phyloP scores from a whole-genome alignment of 306 rosid genomes.

The Inga oerstediana region DNA sequence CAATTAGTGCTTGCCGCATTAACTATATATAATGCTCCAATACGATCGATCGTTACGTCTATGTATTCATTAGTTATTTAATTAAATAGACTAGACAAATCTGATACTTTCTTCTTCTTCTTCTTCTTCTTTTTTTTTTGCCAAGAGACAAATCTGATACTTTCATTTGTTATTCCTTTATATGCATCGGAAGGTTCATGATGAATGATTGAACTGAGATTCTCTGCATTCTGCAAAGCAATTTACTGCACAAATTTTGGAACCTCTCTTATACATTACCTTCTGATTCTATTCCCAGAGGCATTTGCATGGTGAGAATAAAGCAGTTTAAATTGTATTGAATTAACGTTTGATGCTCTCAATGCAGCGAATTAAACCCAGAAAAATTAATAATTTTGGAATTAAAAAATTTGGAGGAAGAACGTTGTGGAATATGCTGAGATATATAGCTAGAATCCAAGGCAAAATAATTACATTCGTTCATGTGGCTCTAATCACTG shows the following conservation, averaged over 20 bases:
- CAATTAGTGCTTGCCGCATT: conserved; percentile 59
- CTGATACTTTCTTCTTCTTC: background rate
- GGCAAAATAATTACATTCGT: background rate
- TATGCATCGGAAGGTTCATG: background rate
- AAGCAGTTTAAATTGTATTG: background rate
- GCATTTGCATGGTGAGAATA: background rate
- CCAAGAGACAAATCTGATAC: background rate
- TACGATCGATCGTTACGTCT: conserved; percentile 40
- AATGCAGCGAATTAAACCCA: background rate
- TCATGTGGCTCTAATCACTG: background rate
- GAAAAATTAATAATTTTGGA: background rate
- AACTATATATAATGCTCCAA: conserved; percentile 44
- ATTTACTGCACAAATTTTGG: background rate
- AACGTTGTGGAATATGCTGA: background rate
- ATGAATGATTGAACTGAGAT: background rate
- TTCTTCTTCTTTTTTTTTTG: no score
- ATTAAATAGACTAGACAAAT: background rate
- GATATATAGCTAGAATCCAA: background rate
- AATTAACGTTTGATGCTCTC: background rate
- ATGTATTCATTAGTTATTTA: no score
- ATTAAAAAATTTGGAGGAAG: background rate
- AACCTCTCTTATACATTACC: background rate
- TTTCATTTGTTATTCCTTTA: background rate
- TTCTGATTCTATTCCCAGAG: background rate
- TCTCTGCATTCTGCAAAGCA: background rate